Evolutionary conservation across 1,284 basidiomycete genomes (phyloP).

Genomic region (Austroboletus novae-zelandiae): DNA sequence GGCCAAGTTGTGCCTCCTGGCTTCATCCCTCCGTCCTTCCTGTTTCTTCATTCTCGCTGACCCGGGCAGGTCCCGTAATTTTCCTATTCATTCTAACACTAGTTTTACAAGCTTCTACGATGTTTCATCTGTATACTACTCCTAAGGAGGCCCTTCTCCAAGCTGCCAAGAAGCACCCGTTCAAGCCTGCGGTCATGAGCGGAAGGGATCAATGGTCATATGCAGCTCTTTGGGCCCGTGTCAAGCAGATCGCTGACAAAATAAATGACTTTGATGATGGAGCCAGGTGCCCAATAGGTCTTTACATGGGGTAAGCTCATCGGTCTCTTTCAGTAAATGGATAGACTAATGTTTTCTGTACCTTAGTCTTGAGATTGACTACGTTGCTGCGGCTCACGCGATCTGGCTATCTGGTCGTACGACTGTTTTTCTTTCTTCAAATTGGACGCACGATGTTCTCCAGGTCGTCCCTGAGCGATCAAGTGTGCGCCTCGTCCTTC

Average conservation of each 20-base stretch:
- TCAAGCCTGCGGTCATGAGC: slow-evolving; percentile 16
- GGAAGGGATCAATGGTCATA: slow-evolving; percentile 25
- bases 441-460: slow-evolving; percentile 25
- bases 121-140: slow-evolving; percentile 17
- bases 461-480: slow-evolving; percentile 19
- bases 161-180: slow-evolving; percentile 27
- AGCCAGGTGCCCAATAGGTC: slow-evolving; percentile 17
- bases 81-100: slow-evolving; percentile 4
- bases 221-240: slow-evolving; percentile 26
- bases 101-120: background rate
- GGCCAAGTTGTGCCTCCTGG: slow-evolving; percentile 14
- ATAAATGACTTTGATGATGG: slow-evolving; percentile 15
- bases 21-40: slow-evolving; percentile 14
- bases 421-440: slow-evolving; percentile 27
- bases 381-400: slow-evolving; percentile 26
- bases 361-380: slow-evolving; percentile 26
- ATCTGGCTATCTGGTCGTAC: slow-evolving; percentile 26
- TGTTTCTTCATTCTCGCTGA: slow-evolving; percentile 11
- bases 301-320: slow-evolving; percentile 25
- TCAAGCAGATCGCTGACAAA: slow-evolving; percentile 21
- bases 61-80: slow-evolving; percentile 20
- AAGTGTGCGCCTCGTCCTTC: slow-evolving; percentile 16
- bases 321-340: background rate
- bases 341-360: background rate
- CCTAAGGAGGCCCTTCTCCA: slow-evolving; percentile 28